Evolutionary conservation across 2,329 filamentous ascomycete genomes (phyloP), one percentile per base, ranked within the genome.

Genomic region (Botrytis aclada): DNA sequence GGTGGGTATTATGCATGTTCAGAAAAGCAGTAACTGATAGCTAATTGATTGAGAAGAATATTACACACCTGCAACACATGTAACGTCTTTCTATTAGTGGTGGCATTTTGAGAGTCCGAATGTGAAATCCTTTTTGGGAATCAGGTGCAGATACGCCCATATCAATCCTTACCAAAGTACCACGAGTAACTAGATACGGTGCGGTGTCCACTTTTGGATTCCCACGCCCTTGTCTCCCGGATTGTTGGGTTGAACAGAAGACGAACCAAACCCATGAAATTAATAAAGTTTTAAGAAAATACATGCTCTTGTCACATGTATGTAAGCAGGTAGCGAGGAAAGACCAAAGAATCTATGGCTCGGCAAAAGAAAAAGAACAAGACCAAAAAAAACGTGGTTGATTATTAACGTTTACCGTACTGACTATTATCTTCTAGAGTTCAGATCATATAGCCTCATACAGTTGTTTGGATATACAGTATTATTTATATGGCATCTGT

Each of bases 191-290:
- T 56, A 56, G 51, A 56, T 56, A 29, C n/a, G 51, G 62, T 69
- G 62, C 70, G 70, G 61, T 71, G 70, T 71, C 70, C 61, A 71
- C 61, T 71, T 71, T 29, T 66, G 61, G 70, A 60, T 58, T 51
- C 18, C 39, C 43, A 71, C 16, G 45, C 43, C 61, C 70, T 37
- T 63, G 70, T 71, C 61, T 56, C 62, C 70, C 61, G 61, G 62
- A 66, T 29, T 43, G 32, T 58, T 67, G 32, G 39, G 69, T 65
- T 47, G 43, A 51, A 64, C 60, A 51, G 41, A 64, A 51, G 41
- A 64, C n/a, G 43, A 47, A 66, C 43, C 62, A 45, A 34, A 64
- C 39, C n/a, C 32, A 47, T 65, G 63, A 65, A 37, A 29, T 56
- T 29, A 9, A 29, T 29, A 9, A 29, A 51, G n/a, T 43, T 20